Evolutionary conservation across 306 rosid genomes (phyloP).

Genomic region (Carpinus viminea): DNA sequence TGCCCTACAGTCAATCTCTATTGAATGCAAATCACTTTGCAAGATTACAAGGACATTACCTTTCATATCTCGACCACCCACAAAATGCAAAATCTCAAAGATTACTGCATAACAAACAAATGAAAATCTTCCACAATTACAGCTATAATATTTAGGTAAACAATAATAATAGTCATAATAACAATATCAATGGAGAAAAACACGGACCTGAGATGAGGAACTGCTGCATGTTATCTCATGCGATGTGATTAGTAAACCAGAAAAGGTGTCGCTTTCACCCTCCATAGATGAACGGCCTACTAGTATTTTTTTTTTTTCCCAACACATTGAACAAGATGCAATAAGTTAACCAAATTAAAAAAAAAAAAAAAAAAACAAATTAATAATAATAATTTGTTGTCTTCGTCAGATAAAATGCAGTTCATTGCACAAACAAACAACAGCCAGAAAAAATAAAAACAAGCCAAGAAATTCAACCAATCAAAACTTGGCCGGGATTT

Average conservation of each 20-base stretch:
- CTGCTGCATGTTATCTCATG: conserved; percentile 43
- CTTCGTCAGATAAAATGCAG: too few relatives aligned
- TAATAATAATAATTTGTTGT: too few relatives aligned
- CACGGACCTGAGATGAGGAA: conserved; percentile 68
- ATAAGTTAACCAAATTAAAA: too few relatives aligned
- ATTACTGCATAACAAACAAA: not conserved
- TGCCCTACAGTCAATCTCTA: not conserved
- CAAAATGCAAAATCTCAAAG: not conserved
- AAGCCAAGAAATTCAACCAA: too few relatives aligned
- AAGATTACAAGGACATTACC: not conserved
- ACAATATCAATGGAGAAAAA: not conserved
- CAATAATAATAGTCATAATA: not conserved
- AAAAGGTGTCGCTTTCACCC: conserved; percentile 45
- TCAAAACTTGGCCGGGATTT: too few relatives aligned
- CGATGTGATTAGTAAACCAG: conserved; percentile 47
- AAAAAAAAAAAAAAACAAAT: too few relatives aligned
- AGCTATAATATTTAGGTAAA: too few relatives aligned
- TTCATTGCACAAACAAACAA: too few relatives aligned
- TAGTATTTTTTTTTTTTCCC: conserved; percentile 1
- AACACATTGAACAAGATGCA: too few relatives aligned
- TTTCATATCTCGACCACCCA: not conserved
- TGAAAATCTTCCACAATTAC: not conserved
- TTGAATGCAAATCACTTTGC: not conserved
- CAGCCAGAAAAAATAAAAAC: too few relatives aligned
- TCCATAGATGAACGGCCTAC: conserved; percentile 71